phyloP scores from a whole-genome alignment of 768 basidiomycete species.

The Calocera cornea region DNA sequence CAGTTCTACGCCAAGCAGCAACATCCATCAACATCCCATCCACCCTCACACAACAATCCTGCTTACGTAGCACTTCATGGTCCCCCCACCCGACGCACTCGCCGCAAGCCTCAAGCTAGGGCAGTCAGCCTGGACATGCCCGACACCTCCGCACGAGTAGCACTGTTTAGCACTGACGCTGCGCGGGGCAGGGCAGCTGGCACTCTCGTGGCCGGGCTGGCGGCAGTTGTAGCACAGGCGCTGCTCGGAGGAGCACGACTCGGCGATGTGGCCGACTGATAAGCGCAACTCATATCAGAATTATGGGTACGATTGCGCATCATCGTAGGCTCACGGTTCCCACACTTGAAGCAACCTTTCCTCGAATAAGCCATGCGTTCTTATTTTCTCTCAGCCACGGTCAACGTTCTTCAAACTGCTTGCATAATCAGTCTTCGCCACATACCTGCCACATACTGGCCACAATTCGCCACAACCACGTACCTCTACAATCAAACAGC shows the following conservation, averaged over 20 bases:
- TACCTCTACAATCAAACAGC: background rate
- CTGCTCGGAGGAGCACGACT: conserved; percentile 77
- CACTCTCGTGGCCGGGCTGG: conserved; percentile 86
- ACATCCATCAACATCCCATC: conserved; percentile 2
- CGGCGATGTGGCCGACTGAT: conserved; percentile 83
- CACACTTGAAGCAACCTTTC: conserved; percentile 90
- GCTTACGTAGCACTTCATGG: conserved; percentile 69
- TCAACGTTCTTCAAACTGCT: background rate
- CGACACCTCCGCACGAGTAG: conserved; percentile 85
- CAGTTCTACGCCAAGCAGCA: conserved; percentile 3
- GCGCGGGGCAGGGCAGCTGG: conserved; percentile 72
- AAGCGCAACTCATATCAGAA: conserved; percentile 13
- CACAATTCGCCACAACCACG: background rate
- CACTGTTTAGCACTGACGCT: conserved; percentile 79
- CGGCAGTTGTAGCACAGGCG: conserved; percentile 91
- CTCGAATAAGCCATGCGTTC: conserved; percentile 31
- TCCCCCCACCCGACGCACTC: conserved; percentile 35
- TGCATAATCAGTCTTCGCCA: background rate
- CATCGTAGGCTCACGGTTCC: conserved; percentile 53
- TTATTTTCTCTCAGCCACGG: background rate
- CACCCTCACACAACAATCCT: background rate
- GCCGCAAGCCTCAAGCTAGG: conserved; percentile 54
- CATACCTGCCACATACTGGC: background rate
- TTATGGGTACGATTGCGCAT: conserved; percentile 12
- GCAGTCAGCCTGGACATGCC: conserved; percentile 75